phyloP scores from a whole-genome alignment of 768 basidiomycete species.

The Exidia glandulosa region DNA sequence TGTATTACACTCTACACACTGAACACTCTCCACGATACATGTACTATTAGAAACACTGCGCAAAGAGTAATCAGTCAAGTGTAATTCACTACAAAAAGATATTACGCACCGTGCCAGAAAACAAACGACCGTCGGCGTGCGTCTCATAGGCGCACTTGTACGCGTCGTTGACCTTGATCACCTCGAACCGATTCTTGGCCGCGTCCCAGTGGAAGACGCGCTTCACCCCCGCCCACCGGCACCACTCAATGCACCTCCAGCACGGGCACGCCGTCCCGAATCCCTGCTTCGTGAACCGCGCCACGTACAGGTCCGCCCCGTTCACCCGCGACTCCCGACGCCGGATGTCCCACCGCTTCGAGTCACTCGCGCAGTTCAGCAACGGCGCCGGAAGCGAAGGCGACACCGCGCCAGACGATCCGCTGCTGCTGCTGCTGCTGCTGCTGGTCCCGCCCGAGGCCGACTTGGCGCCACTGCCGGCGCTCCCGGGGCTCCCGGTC shows the following conservation, averaged over 20 bases:
- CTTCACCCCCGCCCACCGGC: slow-evolving; percentile 45
- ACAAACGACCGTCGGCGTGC: slow-evolving; percentile 31
- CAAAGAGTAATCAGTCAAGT: too few species aligned
- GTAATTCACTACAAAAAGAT: not conserved
- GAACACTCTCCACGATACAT: too few species aligned
- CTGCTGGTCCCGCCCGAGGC: not conserved
- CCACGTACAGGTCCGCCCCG: slow-evolving; percentile 46
- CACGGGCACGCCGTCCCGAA: slow-evolving; percentile 42
- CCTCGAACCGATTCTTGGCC: slow-evolving; percentile 23
- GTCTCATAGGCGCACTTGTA: slow-evolving; percentile 32
- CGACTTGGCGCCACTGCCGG: not conserved
- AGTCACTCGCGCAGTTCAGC: not conserved
- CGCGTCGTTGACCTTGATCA: slow-evolving; percentile 36
- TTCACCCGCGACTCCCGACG: slow-evolving; percentile 32
- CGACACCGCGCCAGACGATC: too few species aligned
- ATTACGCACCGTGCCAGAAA: slow-evolving; percentile 32
- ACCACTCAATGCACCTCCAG: slow-evolving; percentile 48
- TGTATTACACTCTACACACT: too few species aligned
- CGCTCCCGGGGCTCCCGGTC: not conserved
- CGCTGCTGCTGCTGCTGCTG: not conserved
- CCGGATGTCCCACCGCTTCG: slow-evolving; percentile 22
- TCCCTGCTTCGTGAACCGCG: slow-evolving; percentile 37
- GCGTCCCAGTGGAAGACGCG: slow-evolving; percentile 41
- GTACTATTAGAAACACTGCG: too few species aligned
- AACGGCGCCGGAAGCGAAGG: not conserved